phyloP scores from a whole-genome alignment of 1,284 basidiomycete genomes.

The Sporisorium reilianum region DNA sequence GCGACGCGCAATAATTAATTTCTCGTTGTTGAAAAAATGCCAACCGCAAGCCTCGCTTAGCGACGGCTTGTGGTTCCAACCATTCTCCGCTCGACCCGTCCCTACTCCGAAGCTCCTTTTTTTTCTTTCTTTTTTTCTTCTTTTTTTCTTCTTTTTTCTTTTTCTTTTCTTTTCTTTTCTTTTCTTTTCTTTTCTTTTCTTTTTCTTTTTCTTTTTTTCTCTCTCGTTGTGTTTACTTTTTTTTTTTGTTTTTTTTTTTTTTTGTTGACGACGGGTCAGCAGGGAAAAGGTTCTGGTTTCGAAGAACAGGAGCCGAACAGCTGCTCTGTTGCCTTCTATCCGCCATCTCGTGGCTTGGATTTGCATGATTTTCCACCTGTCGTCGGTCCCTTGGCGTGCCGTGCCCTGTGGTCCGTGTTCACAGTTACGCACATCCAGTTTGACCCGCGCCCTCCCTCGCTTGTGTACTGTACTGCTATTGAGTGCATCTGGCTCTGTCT shows the following conservation, averaged over 20 bases:
- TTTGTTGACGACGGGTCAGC: too few species aligned
- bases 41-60: constrained; percentile 14
- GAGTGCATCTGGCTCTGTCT: background rate
- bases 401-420: background rate
- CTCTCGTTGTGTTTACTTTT: background rate
- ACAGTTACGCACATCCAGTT: background rate
- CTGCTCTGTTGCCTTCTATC: background rate
- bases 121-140: background rate
- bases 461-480: too few species aligned
- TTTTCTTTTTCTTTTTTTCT: background rate
- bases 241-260: too few species aligned
- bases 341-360: constrained; percentile 5
- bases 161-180: too few species aligned
- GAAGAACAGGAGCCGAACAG: background rate
- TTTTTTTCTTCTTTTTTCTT: too few species aligned
- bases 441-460: background rate
- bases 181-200: background rate
- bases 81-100: constrained; percentile 19
- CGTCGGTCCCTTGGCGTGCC: background rate
- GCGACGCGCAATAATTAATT: too few species aligned
- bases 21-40: constrained; percentile 11
- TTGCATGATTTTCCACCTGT: constrained; percentile 7
- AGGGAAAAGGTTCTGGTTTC: background rate
- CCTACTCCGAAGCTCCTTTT: constrained; percentile 7
- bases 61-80: background rate